These are phyloP conservation scores for Fusarium subtropicale DNA, from an alignment of 2,329 filamentous ascomycete genomes.

Conservation along the genomic window DNA sequence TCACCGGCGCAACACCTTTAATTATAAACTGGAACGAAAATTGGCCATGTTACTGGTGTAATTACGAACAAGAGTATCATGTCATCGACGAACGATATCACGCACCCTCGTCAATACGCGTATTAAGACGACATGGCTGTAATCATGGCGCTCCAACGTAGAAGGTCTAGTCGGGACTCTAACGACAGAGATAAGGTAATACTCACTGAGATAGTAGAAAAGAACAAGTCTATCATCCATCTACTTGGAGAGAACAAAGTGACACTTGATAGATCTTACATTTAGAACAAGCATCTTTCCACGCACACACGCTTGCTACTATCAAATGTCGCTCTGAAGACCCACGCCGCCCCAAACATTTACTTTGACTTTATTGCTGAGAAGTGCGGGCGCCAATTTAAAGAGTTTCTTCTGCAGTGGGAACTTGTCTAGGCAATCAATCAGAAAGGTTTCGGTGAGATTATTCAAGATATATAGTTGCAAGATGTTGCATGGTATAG, in stretches of 20 bases:
- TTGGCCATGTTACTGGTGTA: neutral
- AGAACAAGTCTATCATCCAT: neutral
- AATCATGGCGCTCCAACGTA: neutral
- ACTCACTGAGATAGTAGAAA: neutral
- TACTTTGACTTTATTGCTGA: slow-evolving; percentile 69
- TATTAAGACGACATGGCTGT: neutral
- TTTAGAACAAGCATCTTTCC: neutral
- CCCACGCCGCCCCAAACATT: slow-evolving; percentile 71
- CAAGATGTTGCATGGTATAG: too few relatives aligned
- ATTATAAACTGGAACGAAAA: too few relatives aligned
- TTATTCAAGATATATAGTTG: neutral
- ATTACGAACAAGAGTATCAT: neutral
- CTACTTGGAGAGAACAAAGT: neutral
- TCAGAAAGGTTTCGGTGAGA: slow-evolving; percentile 13
- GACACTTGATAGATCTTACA: neutral
- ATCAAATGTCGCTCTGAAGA: slow-evolving; percentile 70
- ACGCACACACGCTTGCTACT: slow-evolving; percentile 59
- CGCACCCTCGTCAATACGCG: neutral
- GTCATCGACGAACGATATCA: neutral
- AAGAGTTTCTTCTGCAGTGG: neutral
- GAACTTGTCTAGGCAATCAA: neutral
- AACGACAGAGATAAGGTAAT: neutral
- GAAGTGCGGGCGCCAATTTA: slow-evolving; percentile 17
- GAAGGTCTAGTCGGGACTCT: neutral
- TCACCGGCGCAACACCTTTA: neutral